A percentile compares a stretch with the other conserved stretches of the same genome.
Evolutionary conservation across 2,329 filamentous ascomycete species (phyloP).

Genomic region (Exserohilum rostratum): DNA sequence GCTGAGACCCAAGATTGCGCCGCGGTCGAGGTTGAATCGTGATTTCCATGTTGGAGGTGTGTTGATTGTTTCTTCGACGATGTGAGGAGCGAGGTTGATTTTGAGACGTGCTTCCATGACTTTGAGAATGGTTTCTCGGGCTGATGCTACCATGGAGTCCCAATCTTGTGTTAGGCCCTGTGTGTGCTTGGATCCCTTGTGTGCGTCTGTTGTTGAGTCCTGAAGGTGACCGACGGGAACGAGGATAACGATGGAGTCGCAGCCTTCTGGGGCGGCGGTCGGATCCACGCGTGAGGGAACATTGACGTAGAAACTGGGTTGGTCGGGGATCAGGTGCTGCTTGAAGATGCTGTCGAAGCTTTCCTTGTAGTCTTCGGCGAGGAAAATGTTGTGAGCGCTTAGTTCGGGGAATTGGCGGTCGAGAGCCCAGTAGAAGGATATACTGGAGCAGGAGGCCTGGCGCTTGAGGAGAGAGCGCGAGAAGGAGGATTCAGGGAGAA

Average conservation of each 20-base stretch:
- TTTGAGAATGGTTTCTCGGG: conserved; percentile 64
- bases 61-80: conserved; percentile 69
- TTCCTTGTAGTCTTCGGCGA: conserved; percentile 73
- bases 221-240: conserved; percentile 74
- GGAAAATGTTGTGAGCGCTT: conserved; percentile 76
- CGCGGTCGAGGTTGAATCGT: conserved; percentile 75
- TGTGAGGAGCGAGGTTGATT: conserved; percentile 56
- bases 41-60: conserved; percentile 69
- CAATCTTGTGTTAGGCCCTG: conserved; percentile 62
- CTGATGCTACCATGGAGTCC: conserved; percentile 63
- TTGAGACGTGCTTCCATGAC: conserved; percentile 68
- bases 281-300: conserved; percentile 73
- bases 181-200: conserved; percentile 49
- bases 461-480: conserved; percentile 54
- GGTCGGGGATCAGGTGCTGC: conserved; percentile 66
- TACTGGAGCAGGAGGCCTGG: conserved; percentile 71
- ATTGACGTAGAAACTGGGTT: conserved; percentile 79
- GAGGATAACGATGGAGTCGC: conserved; percentile 71
- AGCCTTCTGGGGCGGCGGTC: conserved; percentile 68
- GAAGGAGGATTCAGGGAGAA: conserved; percentile 62
- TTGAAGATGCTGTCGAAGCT: conserved; percentile 81
- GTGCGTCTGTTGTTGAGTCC: conserved; percentile 48
- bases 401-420: conserved; percentile 66
- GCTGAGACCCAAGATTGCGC: conserved; percentile 73
- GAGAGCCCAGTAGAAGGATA: conserved; percentile 79